These are phyloP conservation scores for Fusarium pseudonygamai DNA, from an alignment of 2,329 filamentous ascomycete species.

Conservation along the genomic window DNA sequence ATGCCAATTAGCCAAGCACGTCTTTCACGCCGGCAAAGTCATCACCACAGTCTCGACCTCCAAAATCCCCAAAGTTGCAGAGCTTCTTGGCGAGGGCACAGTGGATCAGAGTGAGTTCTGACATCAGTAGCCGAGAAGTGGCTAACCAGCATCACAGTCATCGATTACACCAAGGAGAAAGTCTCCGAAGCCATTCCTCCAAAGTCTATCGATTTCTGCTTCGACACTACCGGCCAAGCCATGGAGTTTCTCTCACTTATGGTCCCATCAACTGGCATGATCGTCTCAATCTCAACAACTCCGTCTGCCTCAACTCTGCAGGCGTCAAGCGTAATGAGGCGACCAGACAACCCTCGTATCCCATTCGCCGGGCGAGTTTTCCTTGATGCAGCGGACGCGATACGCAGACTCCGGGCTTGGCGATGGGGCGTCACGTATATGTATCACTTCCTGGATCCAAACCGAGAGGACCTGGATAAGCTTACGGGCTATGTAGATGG, in stretches of 20 bases:
- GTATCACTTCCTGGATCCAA: neutral
- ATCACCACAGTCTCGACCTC: neutral
- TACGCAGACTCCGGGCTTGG: neutral
- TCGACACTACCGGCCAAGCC: neutral
- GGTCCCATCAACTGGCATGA: neutral
- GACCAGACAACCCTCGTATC: neutral
- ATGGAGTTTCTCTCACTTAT: neutral
- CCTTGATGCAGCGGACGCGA: neutral
- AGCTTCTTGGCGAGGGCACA: neutral
- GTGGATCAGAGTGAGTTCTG: too few species aligned
- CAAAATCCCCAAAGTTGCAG: neutral
- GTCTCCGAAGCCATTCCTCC: rapidly evolving
- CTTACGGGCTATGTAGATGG: neutral
- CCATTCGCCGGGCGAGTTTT: neutral
- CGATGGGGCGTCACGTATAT: neutral
- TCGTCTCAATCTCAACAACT: neutral
- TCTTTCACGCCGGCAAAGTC: neutral
- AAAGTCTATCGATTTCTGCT: neutral
- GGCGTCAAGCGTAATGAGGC: neutral
- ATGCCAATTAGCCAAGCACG: neutral
- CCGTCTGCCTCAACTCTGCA: neutral
- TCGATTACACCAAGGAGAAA: neutral
- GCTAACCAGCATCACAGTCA: neutral
- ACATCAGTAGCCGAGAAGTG: too few species aligned
- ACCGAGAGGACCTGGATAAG: neutral